phyloP scores from a whole-genome alignment of 202 grass and related monocot species.

The Digitaria exilis region DNA sequence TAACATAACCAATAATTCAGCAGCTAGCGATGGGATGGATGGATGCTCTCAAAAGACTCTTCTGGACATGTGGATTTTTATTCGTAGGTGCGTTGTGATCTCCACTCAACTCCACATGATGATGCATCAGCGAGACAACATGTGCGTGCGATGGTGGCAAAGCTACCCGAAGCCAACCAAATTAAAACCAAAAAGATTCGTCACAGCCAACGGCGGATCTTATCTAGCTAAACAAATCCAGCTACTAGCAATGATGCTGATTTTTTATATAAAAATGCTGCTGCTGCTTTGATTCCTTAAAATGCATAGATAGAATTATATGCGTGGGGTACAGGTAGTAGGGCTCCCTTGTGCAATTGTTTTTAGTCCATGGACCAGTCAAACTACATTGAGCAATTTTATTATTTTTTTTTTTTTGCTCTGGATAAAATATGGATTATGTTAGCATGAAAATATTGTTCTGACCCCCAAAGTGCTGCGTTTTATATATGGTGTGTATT shows the following conservation, averaged over 20 bases:
- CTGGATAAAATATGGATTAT: no score
- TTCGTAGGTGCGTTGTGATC: neutral
- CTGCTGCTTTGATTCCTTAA: neutral
- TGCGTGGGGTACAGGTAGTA: neutral
- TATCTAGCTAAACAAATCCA: conserved; percentile 4
- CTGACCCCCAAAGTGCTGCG: no score
- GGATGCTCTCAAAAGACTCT: neutral
- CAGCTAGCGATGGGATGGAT: no score
- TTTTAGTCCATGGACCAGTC: neutral
- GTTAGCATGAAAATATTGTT: no score
- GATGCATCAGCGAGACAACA: neutral
- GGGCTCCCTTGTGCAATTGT: conserved; percentile 19
- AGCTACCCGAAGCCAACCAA: neutral
- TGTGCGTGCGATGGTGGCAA: neutral
- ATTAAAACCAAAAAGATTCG: neutral
- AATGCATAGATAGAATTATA: neutral
- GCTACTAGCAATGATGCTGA: neutral
- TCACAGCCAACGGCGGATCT: neutral
- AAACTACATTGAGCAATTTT: neutral
- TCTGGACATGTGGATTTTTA: neutral
- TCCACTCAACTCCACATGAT: conserved; percentile 13
- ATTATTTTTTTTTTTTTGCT: neutral
- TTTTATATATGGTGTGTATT: no score
- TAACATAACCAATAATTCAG: neutral
- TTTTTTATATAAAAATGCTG: neutral